phyloP scores from a whole-genome alignment of 2,329 filamentous ascomycete genomes.

The Chaetomiaceae sp. region DNA sequence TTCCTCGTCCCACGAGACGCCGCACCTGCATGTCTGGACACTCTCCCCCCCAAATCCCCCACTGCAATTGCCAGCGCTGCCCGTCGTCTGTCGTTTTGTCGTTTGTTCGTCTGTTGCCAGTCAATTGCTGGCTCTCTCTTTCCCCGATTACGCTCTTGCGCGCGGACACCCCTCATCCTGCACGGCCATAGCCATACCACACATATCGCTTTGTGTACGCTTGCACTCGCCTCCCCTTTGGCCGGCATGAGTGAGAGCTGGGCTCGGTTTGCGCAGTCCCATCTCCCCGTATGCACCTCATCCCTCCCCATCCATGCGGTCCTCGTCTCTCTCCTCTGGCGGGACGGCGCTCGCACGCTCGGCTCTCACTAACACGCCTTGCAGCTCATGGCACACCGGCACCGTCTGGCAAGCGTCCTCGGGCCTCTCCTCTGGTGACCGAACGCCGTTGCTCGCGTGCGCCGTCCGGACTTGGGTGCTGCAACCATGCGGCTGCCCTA shows the following conservation, averaged over 20 bases:
- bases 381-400: constrained; percentile 25
- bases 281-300: not conserved
- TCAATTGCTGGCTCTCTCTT: not conserved
- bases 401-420: constrained; percentile 22
- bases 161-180: too few species aligned
- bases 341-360: constrained; percentile 1
- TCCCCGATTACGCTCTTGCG: not conserved
- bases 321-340: too few species aligned
- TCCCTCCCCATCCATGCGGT: not conserved
- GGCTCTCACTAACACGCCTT: constrained; percentile 8
- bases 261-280: constrained; percentile 4
- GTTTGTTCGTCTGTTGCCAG: too few species aligned
- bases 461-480: constrained; percentile 22
- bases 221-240: not conserved
- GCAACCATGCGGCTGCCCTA: constrained; percentile 27
- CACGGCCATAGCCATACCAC: too few species aligned
- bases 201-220: not conserved
- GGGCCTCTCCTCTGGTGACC: constrained; percentile 23
- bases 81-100: too few species aligned
- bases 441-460: constrained; percentile 12
- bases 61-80: not conserved
- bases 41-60: constrained; percentile 3
- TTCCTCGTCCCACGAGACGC: constrained; percentile 15
- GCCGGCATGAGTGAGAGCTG: constrained; percentile 8
- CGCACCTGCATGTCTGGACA: constrained; percentile 11